Conservation (phyloP, 176 grass and related monocot genomes). For the Dendrocalamus sinicus region DNA sequence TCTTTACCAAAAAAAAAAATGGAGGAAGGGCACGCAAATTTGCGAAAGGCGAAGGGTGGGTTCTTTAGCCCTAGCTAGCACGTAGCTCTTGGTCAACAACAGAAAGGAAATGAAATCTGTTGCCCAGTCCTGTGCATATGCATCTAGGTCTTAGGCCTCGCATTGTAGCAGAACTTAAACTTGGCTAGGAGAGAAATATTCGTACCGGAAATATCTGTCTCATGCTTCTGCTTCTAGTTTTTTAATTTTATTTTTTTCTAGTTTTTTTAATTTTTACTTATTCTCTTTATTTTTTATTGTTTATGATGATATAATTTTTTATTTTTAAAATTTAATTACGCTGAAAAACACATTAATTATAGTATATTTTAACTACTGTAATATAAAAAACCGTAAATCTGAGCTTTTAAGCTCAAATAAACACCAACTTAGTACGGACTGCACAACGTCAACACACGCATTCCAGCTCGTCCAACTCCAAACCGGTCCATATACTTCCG, state of each 20-base stretch:
- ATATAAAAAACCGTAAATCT: no score
- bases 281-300: no score
- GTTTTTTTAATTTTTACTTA: no score
- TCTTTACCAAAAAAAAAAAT: neutral
- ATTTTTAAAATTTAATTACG: no score
- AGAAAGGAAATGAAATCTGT: conserved; percentile 1
- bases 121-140: neutral
- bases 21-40: neutral
- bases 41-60: neutral
- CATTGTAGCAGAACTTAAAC: neutral
- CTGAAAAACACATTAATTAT: no score
- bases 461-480: neutral
- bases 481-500: neutral
- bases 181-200: conserved; percentile 34
- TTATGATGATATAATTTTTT: no score
- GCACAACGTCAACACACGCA: neutral
- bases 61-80: neutral
- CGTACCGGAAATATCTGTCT: neutral
- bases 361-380: no score
- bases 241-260: no score
- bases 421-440: neutral
- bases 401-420: no score
- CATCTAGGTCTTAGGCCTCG: neutral
- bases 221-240: no score
- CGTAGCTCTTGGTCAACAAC: conserved; percentile 16